phyloP scores from a whole-genome alignment of 176 grass and related monocot species.

The Dendrocalamus sinicus region DNA sequence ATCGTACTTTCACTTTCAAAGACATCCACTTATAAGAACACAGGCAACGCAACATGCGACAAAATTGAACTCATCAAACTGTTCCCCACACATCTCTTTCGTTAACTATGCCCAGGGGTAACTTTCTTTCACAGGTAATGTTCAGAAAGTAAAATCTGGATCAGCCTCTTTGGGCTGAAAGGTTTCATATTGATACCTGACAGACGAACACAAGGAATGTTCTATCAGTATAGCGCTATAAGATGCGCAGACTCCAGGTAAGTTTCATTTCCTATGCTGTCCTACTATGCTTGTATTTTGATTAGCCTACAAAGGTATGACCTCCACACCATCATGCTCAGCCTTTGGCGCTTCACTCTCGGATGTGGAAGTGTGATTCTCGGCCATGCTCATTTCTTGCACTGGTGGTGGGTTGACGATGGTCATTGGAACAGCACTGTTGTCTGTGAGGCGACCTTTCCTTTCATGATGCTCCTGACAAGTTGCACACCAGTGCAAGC shows the following conservation, averaged over 20 bases:
- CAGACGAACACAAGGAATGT: background rate
- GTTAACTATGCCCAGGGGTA: background rate
- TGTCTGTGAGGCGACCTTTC: constrained; percentile 74
- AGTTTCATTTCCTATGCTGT: constrained; percentile 16
- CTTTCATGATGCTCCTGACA: constrained; percentile 97
- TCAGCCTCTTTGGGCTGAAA: background rate
- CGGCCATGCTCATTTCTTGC: constrained; percentile 76
- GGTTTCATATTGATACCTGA: background rate
- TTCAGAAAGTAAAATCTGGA: background rate
- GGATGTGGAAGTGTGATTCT: constrained; percentile 18
- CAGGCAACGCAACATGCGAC: background rate
- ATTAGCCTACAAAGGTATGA: constrained; percentile 64
- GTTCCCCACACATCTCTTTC: background rate
- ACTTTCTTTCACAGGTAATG: constrained; percentile 5
- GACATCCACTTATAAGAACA: background rate
- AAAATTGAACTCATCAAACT: background rate
- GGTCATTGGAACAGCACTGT: constrained; percentile 64
- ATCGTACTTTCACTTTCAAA: background rate
- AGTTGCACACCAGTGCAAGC: constrained; percentile 91
- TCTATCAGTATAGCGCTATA: background rate
- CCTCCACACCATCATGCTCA: constrained; percentile 62
- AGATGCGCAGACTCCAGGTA: background rate
- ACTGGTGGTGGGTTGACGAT: constrained; percentile 82
- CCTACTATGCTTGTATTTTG: constrained; percentile 15
- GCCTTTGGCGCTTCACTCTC: constrained; percentile 36